Evolutionary conservation across 2,329 filamentous ascomycete species (phyloP), one percentile per base, ranked within the genome.

Genomic region (Fusarium sp.): DNA sequence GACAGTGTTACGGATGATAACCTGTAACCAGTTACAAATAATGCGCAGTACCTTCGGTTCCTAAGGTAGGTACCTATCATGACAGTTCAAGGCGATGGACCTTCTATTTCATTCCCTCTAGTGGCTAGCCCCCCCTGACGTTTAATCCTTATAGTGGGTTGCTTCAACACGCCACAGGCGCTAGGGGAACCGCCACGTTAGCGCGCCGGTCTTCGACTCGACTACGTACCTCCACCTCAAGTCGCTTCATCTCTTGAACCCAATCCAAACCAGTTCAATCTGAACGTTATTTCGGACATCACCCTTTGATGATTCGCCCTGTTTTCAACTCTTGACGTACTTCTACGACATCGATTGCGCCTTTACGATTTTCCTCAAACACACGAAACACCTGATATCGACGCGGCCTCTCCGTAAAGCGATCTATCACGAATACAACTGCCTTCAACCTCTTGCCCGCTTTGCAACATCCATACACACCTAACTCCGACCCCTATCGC

Each of bases 141-240:
- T 39, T 52, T 43, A 47, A 57, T 68, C 52, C 26, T 44, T 66
- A 43, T 65, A 73, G 68, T 63, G 55, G 55, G 41, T 33, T 71
- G 23, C 59, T 47, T 50, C 21, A 61, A 66, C 55, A 65, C 63
- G 62, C 72, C 60, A 71, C 67, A 73, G 52, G 63, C 64, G 63
- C 70, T 70, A 71, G 58, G 69, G 41, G 57, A 72, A 62, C 70
- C 66, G 61, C 68, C 64, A 71, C 70, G 57, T 69, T 75, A 73
- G 71, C 68, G 58, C 55, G 50, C 42, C 55, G 57, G 55, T 55
- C 46, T 50, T 62, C 13, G 43, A 31, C 39, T 57, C 37, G 15
- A 47, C 46, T 66, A 54, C 62, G 18, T 52, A 55, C 52, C 50
- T 56, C 49, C 23, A 48, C 62, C 35, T 39, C 16, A 28, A 56